phyloP scores from a whole-genome alignment of 108 stramenopile genomes.

The Cylindrotheca fusiformis region DNA sequence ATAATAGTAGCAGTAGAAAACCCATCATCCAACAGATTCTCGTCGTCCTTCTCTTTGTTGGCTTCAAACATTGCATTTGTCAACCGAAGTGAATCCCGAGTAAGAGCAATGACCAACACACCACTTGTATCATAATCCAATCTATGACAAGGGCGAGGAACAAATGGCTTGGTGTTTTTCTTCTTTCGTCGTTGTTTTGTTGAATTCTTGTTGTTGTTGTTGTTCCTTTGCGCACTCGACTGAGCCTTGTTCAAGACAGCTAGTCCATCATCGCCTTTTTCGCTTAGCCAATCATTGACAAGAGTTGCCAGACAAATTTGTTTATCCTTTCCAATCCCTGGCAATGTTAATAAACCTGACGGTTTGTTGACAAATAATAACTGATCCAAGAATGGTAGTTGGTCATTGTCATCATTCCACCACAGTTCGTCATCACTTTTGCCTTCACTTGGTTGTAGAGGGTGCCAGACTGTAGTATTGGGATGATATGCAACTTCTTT shows the following conservation, averaged over 20 bases:
- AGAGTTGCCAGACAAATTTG: constrained; percentile 8
- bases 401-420: neutral
- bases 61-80: constrained; percentile 48
- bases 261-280: too few relatives aligned
- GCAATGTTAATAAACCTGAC: constrained; percentile 6
- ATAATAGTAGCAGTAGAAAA: neutral
- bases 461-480: neutral
- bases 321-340: neutral
- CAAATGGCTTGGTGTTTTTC: constrained; percentile 20
- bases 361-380: constrained; percentile 8
- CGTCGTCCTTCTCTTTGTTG: neutral
- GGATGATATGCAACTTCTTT: neutral
- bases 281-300: neutral
- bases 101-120: constrained; percentile 52
- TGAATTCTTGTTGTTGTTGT: neutral
- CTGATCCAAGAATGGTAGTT: neutral
- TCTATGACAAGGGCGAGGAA: constrained; percentile 60
- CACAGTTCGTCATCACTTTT: neutral
- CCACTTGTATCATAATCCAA: constrained; percentile 70
- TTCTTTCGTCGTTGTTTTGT: constrained; percentile 15
- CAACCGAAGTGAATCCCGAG: constrained; percentile 37
- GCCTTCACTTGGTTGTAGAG: neutral
- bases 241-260: neutral
- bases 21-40: too few relatives aligned
- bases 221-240: neutral